These are phyloP conservation scores for Phaeosphaeriaceae sp. DNA, from an alignment of 2,329 filamentous ascomycete genomes.

Conservation along the genomic window DNA sequence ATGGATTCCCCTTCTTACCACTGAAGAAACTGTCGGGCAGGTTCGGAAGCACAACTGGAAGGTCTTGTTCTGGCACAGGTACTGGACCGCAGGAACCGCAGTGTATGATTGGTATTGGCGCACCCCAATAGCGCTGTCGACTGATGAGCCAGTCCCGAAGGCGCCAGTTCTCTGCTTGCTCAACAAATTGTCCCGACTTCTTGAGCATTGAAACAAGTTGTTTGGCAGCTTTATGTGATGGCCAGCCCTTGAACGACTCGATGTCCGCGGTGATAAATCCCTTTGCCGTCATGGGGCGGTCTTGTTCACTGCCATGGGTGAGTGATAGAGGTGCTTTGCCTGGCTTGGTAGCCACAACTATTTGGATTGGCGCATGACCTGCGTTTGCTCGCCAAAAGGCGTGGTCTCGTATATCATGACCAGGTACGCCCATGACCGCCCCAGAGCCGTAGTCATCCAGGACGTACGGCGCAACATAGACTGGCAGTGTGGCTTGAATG, in stretches of 20 bases:
- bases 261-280: conserved; percentile 73
- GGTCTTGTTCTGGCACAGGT: conserved; percentile 75
- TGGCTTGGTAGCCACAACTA: conserved; percentile 55
- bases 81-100: conserved; percentile 79
- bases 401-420: conserved; percentile 79
- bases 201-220: conserved; percentile 63
- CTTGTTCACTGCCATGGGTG: conserved; percentile 48
- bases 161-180: conserved; percentile 75
- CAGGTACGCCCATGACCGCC: conserved; percentile 91
- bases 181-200: conserved; percentile 62
- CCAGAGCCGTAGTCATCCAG: conserved; percentile 85
- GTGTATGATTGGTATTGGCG: conserved; percentile 88
- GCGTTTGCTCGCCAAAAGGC: conserved; percentile 80
- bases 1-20: conserved; percentile 76
- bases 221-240: conserved; percentile 68
- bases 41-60: conserved; percentile 78
- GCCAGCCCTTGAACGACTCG: conserved; percentile 68
- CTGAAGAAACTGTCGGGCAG: conserved; percentile 72
- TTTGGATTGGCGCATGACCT: conserved; percentile 64
- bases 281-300: conserved; percentile 66
- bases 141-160: conserved; percentile 90
- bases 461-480: conserved; percentile 86
- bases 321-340: conserved; percentile 15
- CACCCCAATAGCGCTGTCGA: conserved; percentile 91
- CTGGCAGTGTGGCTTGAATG: conserved; percentile 65